A percentile compares a stretch with the other conserved stretches of the same genome.
These are phyloP conservation scores for Gamarada debralockiae DNA, from an alignment of 495 filamentous ascomycete species.

Conservation along the genomic window DNA sequence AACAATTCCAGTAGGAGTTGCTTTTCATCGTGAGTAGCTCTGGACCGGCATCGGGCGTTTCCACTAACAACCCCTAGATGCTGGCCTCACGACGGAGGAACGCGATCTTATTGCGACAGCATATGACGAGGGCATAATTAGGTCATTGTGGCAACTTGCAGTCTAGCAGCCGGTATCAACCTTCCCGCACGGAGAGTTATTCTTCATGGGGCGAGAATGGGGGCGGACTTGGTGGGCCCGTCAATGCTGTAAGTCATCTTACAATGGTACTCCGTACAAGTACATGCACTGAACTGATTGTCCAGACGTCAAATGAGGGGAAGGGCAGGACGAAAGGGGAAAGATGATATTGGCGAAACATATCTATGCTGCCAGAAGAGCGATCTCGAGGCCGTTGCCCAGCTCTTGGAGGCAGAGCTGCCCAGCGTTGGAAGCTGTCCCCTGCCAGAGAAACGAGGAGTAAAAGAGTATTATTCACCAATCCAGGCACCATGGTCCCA, in stretches of 20 bases:
- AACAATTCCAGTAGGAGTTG: slow-evolving; percentile 63
- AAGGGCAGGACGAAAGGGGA: slow-evolving; percentile 77
- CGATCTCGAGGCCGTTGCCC: slow-evolving; percentile 67
- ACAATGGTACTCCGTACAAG: neutral
- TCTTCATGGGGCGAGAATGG: slow-evolving; percentile 74
- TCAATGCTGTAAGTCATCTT: slow-evolving; percentile 60
- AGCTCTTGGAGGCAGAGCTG: slow-evolving; percentile 70
- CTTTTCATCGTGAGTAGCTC: slow-evolving; percentile 61
- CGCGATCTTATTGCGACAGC: slow-evolving; percentile 69
- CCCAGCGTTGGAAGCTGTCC: slow-evolving; percentile 69
- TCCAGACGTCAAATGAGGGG: slow-evolving; percentile 80
- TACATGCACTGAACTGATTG: neutral
- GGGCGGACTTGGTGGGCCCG: slow-evolving; percentile 69
- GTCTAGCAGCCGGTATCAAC: slow-evolving; percentile 83
- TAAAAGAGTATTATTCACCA: slow-evolving; percentile 50
- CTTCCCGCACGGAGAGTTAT: slow-evolving; percentile 73
- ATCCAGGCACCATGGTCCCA: neutral
- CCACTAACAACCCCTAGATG: slow-evolving; percentile 41
- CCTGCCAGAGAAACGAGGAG: slow-evolving; percentile 61
- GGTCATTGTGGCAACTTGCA: slow-evolving; percentile 77
- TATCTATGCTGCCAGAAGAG: slow-evolving; percentile 69
- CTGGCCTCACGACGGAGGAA: slow-evolving; percentile 77
- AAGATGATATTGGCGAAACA: slow-evolving; percentile 76
- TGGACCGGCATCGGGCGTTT: neutral
- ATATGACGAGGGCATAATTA: slow-evolving; percentile 66